Percentiles rank a stretch among this genome's conserved stretches.
These are phyloP conservation scores for Cyamopsis tetragonoloba DNA, from an alignment of 306 rosid genomes.

Conservation along the genomic window DNA sequence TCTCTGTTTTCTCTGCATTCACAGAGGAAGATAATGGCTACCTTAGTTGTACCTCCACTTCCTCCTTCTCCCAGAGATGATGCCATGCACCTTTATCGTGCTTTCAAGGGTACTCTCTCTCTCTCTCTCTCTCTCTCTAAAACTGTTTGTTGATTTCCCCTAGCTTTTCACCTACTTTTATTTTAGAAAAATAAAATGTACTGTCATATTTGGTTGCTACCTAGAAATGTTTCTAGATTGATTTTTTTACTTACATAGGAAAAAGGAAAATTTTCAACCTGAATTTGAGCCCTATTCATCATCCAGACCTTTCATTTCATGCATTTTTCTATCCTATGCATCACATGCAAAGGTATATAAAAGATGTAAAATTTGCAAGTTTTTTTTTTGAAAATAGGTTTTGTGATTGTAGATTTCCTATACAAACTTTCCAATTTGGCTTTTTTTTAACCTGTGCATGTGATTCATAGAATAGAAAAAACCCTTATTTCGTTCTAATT, in stretches of 20 bases:
- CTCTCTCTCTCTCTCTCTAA: neutral
- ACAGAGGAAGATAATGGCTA: slow-evolving; percentile 26
- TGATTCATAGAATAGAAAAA: too few relatives aligned
- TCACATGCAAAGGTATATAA: too few relatives aligned
- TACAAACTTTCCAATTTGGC: too few relatives aligned
- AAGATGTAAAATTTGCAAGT: too few relatives aligned
- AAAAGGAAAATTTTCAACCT: too few relatives aligned
- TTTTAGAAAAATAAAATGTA: neutral
- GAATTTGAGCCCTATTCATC: neutral
- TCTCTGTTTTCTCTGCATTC: neutral
- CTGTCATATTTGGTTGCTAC: neutral
- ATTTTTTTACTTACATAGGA: too few relatives aligned
- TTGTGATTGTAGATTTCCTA: too few relatives aligned
- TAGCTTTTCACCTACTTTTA: neutral
- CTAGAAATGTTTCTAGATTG: neutral
- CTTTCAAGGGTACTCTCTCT: slow-evolving; percentile 65
- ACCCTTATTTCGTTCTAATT: neutral
- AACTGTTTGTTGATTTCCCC: neutral
- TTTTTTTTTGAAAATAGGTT: too few relatives aligned
- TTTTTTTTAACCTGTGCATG: too few relatives aligned
- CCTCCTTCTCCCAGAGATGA: slow-evolving; percentile 69
- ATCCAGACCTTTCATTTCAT: neutral
- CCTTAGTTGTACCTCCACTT: slow-evolving; percentile 54
- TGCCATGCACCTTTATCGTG: slow-evolving; percentile 67
- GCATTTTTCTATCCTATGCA: too few relatives aligned